Conservation (phyloP, 176 grass and related monocot genomes). For the Oryza glaberrima region DNA sequence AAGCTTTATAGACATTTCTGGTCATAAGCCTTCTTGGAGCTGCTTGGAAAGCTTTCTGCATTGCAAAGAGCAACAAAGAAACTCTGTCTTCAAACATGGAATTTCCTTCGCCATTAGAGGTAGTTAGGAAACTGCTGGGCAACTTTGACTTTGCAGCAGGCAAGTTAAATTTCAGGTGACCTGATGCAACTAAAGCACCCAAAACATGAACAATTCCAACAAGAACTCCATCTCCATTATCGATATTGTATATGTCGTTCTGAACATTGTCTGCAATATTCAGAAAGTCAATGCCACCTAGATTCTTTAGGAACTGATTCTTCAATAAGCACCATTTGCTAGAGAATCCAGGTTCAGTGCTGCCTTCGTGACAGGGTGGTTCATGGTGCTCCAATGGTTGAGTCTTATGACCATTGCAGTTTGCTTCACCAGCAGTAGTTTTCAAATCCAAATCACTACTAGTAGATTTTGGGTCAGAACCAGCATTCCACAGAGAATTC, state of each 20-base stretch:
- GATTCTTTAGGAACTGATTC: conserved; percentile 68
- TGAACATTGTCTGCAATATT: conserved; percentile 67
- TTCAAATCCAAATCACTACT: conserved; percentile 30
- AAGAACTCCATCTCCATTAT: conserved; percentile 75
- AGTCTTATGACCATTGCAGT: conserved; percentile 22
- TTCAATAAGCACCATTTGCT: conserved; percentile 66
- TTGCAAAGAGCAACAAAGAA: conserved; percentile 74
- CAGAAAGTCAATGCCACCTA: conserved; percentile 63
- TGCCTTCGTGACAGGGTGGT: conserved; percentile 37
- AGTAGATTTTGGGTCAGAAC: conserved; percentile 40
- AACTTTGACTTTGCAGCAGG: conserved; percentile 44
- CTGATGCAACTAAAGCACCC: conserved; percentile 70
- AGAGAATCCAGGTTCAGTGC: conserved; percentile 39
- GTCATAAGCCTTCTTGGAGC: conserved; percentile 75
- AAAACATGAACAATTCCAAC: conserved; percentile 83
- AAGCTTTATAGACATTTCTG: conserved; percentile 67
- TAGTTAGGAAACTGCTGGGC: conserved; percentile 52
- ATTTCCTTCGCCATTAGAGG: conserved; percentile 62
- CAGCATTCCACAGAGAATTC: conserved; percentile 7
- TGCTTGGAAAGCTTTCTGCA: conserved; percentile 82
- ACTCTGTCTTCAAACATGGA: conserved; percentile 85
- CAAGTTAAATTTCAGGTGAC: conserved; percentile 67
- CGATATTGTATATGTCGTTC: conserved; percentile 74
- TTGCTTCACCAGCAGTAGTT: conserved; percentile 38
- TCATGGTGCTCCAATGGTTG: conserved; percentile 42